A percentile compares a stretch with the other conserved stretches of the same genome.
phyloP scores from a whole-genome alignment of 257 asterid genomes.

The Salvia miltiorrhiza region DNA sequence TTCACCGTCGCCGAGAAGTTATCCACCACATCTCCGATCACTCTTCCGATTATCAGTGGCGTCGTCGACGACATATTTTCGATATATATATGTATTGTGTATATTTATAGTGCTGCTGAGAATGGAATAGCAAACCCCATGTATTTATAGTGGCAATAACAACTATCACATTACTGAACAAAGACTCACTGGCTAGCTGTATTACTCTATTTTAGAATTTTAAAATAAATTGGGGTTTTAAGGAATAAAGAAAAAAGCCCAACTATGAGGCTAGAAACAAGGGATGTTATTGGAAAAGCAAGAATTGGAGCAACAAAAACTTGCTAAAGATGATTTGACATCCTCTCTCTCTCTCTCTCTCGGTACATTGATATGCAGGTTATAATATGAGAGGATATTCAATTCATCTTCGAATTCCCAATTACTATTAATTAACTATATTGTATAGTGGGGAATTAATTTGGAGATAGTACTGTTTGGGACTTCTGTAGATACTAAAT shows the following conservation, averaged over 20 bases:
- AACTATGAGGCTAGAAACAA: neutral
- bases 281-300: conserved; percentile 12
- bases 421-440: neutral
- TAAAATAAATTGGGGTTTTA: conserved; percentile 9
- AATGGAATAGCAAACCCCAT: conserved; percentile 25
- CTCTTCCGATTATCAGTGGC: conserved; percentile 64
- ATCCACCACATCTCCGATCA: conserved; percentile 86
- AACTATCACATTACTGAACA: conserved; percentile 5
- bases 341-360: neutral
- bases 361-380: neutral
- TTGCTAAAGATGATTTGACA: conserved; percentile 34
- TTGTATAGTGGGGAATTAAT: conserved; percentile 20
- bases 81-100: neutral
- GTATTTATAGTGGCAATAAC: conserved; percentile 47
- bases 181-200: neutral
- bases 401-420: neutral
- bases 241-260: neutral
- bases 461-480: conserved; percentile 22
- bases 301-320: neutral
- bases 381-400: conserved; percentile 6
- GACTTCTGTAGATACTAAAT: conserved; percentile 29
- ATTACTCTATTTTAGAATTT: neutral
- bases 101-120: conserved; percentile 1
- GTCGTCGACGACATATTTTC: conserved; percentile 31
- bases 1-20: conserved; percentile 39